Percentiles rank a stretch among this genome's conserved stretches.
These are phyloP conservation scores for Lolium multiflorum DNA, from an alignment of 176 grass and related monocot species.

Conservation along the genomic window DNA sequence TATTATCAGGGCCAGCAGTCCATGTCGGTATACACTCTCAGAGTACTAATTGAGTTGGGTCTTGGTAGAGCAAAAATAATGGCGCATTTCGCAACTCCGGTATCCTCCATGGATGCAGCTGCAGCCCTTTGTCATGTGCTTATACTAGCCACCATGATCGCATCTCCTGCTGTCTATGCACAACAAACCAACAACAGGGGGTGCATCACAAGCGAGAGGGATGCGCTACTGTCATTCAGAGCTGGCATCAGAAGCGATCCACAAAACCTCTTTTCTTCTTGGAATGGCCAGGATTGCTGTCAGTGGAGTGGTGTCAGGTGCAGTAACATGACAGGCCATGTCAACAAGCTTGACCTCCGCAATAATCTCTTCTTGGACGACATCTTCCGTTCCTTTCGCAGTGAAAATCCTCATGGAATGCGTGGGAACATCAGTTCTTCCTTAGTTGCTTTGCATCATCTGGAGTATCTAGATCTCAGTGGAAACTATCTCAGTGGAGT, in stretches of 20 bases:
- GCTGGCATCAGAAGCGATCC: neutral
- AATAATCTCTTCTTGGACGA: neutral
- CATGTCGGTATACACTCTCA: too few species aligned
- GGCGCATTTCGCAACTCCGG: neutral
- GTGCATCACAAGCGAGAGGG: neutral
- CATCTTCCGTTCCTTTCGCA: neutral
- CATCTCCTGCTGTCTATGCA: neutral
- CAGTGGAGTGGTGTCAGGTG: neutral
- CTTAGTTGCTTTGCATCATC: neutral
- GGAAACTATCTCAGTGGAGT: neutral
- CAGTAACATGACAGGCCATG: neutral
- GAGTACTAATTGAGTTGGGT: neutral
- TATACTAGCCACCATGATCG: neutral
- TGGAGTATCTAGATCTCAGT: constrained; percentile 4
- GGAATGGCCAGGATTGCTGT: constrained; percentile 3
- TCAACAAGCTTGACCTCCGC: neutral
- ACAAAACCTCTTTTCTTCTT: neutral
- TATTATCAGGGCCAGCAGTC: too few species aligned
- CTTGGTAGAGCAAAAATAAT: neutral
- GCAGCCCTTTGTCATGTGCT: neutral
- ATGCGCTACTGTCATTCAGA: neutral
- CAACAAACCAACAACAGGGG: neutral
- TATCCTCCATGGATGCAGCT: constrained; percentile 6
- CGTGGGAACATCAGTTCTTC: neutral
- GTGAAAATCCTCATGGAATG: neutral